Evolutionary conservation across 108 stramenopile genomes (phyloP), one percentile per base, ranked within the genome.

Genomic region (Skeletonema grethae): DNA sequence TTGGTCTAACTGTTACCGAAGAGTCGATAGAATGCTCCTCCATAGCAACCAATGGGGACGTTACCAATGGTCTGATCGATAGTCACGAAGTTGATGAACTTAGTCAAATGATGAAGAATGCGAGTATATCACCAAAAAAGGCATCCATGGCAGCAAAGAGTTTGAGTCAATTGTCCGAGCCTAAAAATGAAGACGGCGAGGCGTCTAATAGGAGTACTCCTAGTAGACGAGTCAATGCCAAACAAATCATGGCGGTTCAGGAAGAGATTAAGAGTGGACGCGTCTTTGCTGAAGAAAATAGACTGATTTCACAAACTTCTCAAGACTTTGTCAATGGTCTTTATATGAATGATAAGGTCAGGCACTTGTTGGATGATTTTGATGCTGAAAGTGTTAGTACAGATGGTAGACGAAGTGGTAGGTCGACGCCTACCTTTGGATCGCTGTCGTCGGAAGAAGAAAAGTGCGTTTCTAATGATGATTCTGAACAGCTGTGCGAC

Each of bases 301-400:
- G 22, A n/a, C 7, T 53, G n/a, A 53, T 53, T 2, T 8, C 50
- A 24, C 50, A 53, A 53, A 53, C 50, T 24, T 22, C 50, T 53
- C 50, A 24, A 22, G 50, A 53, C 15, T 43, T 43, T n/a, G 41
- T 43, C 15, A 43, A 43, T 20, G 50, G 22, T 1, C 50, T 22
- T 20, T 53, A 53, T 22, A 53, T 53, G 50, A 53, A 53, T 53
- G 50, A 53, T 8, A 53, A 53, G 22, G 50, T 53, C 4, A 53
- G 50, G 7, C 50, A 53, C 16, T 53, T 53, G 2, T 22, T 53
- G 50, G 22, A 53, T 53, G 50, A 53, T 9, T 53, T 53, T 53
- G 50, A 53, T 53, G 50, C 50, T 53, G 50, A 53, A 53, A 53
- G 20, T 53, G 7, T 6, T 22, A 53, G 50, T 22, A 9, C 50